Evolutionary conservation across 305 asterid genomes (phyloP).

Genomic region (Stenogyne calaminthoides): DNA sequence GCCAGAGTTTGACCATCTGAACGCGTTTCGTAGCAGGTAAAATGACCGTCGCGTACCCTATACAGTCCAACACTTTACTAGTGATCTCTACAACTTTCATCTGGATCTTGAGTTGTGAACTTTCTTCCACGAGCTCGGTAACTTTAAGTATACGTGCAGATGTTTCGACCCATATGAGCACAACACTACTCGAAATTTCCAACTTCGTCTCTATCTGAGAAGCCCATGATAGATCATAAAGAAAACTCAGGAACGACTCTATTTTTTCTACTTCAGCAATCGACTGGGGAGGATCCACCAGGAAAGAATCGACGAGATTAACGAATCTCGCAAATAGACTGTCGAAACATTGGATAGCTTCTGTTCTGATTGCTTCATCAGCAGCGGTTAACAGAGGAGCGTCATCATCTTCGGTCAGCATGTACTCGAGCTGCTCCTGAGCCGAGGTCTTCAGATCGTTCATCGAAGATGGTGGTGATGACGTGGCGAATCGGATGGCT

Average conservation of each 20-base stretch:
- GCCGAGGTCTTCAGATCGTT: constrained; percentile 71
- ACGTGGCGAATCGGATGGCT: constrained; percentile 74
- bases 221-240: constrained; percentile 71
- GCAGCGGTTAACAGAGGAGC: constrained; percentile 68
- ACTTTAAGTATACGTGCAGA: constrained; percentile 53
- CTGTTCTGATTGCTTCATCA: constrained; percentile 56
- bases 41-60: constrained; percentile 61
- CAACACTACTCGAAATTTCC: constrained; percentile 61
- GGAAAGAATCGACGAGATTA: constrained; percentile 47
- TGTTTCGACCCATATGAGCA: constrained; percentile 59
- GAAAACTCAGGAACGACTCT: constrained; percentile 41
- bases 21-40: constrained; percentile 59
- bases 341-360: constrained; percentile 47
- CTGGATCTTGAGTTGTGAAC: constrained; percentile 40
- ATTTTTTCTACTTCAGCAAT: constrained; percentile 36
- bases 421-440: constrained; percentile 88
- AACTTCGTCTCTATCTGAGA: constrained; percentile 65
- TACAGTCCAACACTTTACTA: constrained; percentile 62
- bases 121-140: constrained; percentile 26
- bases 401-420: constrained; percentile 92
- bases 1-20: constrained; percentile 66
- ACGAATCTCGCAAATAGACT: constrained; percentile 50
- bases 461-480: constrained; percentile 56
- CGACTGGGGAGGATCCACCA: constrained; percentile 42
- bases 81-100: constrained; percentile 70